phyloP scores from a whole-genome alignment of 1,284 basidiomycete genomes.

The Wallemia mellicola region DNA sequence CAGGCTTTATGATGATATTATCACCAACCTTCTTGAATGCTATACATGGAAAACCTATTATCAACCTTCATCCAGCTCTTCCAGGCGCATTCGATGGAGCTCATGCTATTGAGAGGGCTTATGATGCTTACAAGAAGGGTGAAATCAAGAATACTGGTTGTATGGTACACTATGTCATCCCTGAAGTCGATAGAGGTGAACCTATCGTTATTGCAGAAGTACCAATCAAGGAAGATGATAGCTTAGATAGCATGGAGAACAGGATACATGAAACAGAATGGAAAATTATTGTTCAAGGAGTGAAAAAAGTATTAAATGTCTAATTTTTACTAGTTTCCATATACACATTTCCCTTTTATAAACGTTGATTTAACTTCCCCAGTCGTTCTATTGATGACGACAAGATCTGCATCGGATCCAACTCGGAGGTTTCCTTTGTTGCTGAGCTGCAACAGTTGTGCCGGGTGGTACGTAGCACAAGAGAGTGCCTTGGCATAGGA shows the following conservation, averaged over 20 bases:
- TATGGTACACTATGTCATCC: constrained; percentile 85
- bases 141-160: constrained; percentile 47
- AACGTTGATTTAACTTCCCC: background rate
- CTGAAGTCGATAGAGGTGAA: constrained; percentile 72
- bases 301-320: background rate
- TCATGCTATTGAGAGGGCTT: constrained; percentile 62
- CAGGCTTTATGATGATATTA: constrained; percentile 93
- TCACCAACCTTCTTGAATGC: constrained; percentile 22
- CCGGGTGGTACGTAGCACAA: background rate
- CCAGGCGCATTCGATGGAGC: constrained; percentile 85
- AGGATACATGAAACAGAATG: constrained; percentile 30
- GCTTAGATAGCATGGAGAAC: constrained; percentile 40
- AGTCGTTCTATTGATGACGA: background rate
- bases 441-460: background rate
- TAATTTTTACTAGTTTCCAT: background rate
- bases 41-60: constrained; percentile 25
- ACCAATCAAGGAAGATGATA: constrained; percentile 38
- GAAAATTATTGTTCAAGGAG: background rate
- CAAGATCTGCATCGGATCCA: background rate
- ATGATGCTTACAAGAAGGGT: constrained; percentile 55
- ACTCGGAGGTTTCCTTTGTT: background rate
- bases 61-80: constrained; percentile 87
- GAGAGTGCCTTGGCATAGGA: background rate
- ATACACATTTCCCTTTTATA: background rate
- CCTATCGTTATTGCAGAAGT: constrained; percentile 58